Evolutionary conservation across 2,329 filamentous ascomycete species (phyloP), one percentile per base, ranked within the genome.

Genomic region (Didymella arachidicola): DNA sequence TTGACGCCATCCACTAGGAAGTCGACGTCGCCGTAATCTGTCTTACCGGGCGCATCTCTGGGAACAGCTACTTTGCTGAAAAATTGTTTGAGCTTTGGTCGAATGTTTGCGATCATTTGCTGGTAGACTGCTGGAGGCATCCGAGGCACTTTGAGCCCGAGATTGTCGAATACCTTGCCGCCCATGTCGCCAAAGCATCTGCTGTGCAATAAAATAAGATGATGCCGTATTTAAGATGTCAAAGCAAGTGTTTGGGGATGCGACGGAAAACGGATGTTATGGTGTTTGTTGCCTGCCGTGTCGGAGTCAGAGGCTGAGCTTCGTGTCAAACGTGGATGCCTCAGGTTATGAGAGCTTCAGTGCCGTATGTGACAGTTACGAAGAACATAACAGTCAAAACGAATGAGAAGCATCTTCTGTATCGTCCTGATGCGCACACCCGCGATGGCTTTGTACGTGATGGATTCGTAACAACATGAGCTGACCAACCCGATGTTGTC

Each of bases 21-120:
- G 74, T 95, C 91, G 36, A 96, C 78, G 64, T 95, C 92, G 19
- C 91, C 92, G 68, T 86, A 84, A 65, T 87, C 84, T 0, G 64
- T 41, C 74, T 95, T 95, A 1, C 73, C 87, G 0, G 91, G 90
- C 0, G 85, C 89, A 64, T 92, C 89, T 27, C 89, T 84, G 0
- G 90, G 87, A 0, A 83, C 81, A 0, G 81, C 83, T 4, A 90
- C 86, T 7, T 77, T 78, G 0, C 77, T 53, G 65, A 86, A 92
- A 3, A 88, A 75, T 1, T 78, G 66, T 1, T 76, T 73, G 0
- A 91, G 81, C 2, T 81, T 72, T 0, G 69, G 56, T 26, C 81
- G 77, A 59, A 83, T 85, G 0, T 78, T 68, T 0, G 73, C 61
- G 22, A 84, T 84, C 27, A 87, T 78, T 1, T 72, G 60, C 1